Percentiles rank a stretch among this genome's conserved stretches.
These are phyloP conservation scores for Neurospora pannonica DNA, from an alignment of 495 filamentous ascomycete species.

Conservation along the genomic window DNA sequence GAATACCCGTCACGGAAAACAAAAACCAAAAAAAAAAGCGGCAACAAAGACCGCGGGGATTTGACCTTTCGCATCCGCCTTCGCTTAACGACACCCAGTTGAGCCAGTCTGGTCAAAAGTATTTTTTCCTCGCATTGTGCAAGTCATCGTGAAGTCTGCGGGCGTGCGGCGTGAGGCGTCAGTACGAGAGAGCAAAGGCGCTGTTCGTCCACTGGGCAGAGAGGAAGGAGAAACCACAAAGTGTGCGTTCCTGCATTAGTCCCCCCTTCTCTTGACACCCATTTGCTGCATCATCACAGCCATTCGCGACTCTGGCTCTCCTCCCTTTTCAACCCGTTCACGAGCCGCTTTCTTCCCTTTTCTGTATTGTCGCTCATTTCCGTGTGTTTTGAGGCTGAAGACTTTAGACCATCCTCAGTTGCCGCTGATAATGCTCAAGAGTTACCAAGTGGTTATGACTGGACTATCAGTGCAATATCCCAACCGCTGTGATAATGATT, in stretches of 20 bases:
- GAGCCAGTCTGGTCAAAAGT: not conserved
- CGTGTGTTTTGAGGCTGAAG: not conserved
- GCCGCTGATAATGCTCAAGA: not conserved
- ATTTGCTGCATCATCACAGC: not conserved
- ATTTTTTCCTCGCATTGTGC: not conserved
- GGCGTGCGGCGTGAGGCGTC: not conserved
- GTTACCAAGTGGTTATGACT: not conserved
- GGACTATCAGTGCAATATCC: not conserved
- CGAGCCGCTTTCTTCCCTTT: not conserved
- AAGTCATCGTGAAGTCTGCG: not conserved
- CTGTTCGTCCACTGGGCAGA: not conserved
- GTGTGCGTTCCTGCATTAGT: not conserved
- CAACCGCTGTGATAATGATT: not conserved
- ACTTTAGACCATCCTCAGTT: not conserved
- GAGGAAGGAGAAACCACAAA: not conserved
- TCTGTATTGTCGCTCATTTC: not conserved
- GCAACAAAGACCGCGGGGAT: not conserved
- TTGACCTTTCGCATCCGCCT: not conserved
- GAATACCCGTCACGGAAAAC: not conserved
- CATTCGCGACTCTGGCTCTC: not conserved
- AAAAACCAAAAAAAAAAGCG: not conserved
- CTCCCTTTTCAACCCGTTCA: not conserved
- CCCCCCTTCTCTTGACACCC: not conserved
- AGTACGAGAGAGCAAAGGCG: not conserved
- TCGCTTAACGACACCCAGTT: not conserved